Base-by-base conservation (phyloP, 1,284 basidiomycete genomes). In the Marasmius tenuissimus region DNA sequence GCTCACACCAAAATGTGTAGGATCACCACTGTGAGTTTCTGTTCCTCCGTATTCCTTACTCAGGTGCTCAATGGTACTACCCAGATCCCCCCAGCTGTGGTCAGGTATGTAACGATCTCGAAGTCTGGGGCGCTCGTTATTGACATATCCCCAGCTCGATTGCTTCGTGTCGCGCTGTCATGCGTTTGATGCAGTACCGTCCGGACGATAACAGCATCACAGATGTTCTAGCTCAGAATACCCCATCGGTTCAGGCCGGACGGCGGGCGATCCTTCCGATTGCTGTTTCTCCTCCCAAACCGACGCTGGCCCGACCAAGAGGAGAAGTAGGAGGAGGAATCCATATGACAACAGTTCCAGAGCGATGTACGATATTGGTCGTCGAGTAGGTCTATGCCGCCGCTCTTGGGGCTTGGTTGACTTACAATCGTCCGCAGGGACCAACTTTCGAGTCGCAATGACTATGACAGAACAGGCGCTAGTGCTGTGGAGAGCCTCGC, bases 91-190 rank as follows among this genome's bases (percentile, higher is more conserved):
- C 86, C 88, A 50, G 86, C 86, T 16, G 81, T 84, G 14, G 75
- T 88, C 61, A 85, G 86, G 87, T 89, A 73, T 64, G 82, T 68
- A 22, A 59, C 55, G 22, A 53, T 40, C 18, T n/a, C 27, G 27
- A 27, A 27, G 22, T 58, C 47, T 22, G 33, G 40, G n/a, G 22
- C 27, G 35, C 6, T 58, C 38, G 7, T 40, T 1, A 20, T 62
- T 11, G 61, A 20, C 35, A 8, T 20, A 34, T 37, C 54, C 47
- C 59, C 64, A 87, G 85, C 34, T 79, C 84, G 9, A 85, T 88
- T 56, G 85, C 87, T 22, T 85, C 88, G n/a, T 87, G 86, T 70
- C 82, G 88, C 54, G 81, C 84, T 20, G 86, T 89, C 54, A 86
- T 88, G 68, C 80, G 86, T 62, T 76, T 89, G 34, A 78, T 83